phyloP scores from a whole-genome alignment of 768 basidiomycete genomes.

The Suillus discolor region DNA sequence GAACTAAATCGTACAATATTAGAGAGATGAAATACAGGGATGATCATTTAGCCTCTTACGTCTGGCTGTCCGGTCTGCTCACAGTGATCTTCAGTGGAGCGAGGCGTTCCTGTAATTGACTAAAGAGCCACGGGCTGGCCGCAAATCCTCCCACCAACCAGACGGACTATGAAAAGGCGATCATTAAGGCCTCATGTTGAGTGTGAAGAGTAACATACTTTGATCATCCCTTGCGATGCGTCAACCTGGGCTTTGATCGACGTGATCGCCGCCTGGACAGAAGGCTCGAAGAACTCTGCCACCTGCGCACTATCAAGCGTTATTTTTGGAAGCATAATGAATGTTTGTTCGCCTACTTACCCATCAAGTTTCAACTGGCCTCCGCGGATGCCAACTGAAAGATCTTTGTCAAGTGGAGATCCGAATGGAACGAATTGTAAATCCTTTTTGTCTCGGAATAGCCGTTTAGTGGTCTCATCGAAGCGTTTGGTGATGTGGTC shows the following conservation, averaged over 20 bases:
- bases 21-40: conserved; percentile 9
- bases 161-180: conserved; percentile 54
- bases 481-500: conserved; percentile 82
- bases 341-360: conserved; percentile 38
- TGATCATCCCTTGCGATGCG: conserved; percentile 66
- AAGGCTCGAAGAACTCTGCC: conserved; percentile 77
- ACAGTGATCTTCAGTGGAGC: conserved; percentile 57
- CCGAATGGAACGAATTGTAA: conserved; percentile 77
- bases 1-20: conserved; percentile 48
- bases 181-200: conserved; percentile 7
- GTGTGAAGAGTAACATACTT: conserved; percentile 38
- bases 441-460: conserved; percentile 71
- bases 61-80: conserved; percentile 78
- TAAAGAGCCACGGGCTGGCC: conserved; percentile 79
- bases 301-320: conserved; percentile 46
- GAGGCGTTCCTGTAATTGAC: conserved; percentile 72
- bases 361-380: conserved; percentile 75
- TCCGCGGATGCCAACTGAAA: conserved; percentile 65
- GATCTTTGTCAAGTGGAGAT: conserved; percentile 76
- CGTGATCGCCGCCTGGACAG: conserved; percentile 68
- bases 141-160: conserved; percentile 86
- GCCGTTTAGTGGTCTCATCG: conserved; percentile 80
- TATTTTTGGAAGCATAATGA: conserved; percentile 18
- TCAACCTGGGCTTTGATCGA: conserved; percentile 75
- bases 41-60: conserved; percentile 44